Evolutionary conservation across 1,284 basidiomycete species (phyloP), one percentile per base, ranked within the genome.

Genomic region (Boletus sp.): DNA sequence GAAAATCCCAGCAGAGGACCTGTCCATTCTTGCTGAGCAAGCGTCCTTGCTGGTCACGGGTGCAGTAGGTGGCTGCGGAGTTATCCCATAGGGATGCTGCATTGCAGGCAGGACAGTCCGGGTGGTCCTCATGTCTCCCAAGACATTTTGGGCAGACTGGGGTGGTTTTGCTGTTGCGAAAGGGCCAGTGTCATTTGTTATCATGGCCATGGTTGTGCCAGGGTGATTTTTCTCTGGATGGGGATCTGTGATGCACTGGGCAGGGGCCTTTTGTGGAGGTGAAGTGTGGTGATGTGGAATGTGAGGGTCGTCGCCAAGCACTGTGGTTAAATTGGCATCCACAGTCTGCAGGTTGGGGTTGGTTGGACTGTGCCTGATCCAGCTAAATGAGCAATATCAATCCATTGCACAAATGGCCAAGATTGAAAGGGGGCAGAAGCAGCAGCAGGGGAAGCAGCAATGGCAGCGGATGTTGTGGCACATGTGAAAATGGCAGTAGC

Each of bases 101-200:
- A 4, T 57, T 57, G 25, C 49, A 57, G 11, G 30, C n/a, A 13
- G 56, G 33, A 8, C 16, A 8, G 5, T 49, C 35, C 4, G 35
- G 35, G 4, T 23, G 3, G 10, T 3, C 37, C 2, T 56, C 28
- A 8, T 56, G 47, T 2, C 13, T 56, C 14, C 37, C 37, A 0
- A 61, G 52, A n/a, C 57, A 61, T 10, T 60, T 61, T 8, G 47
- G 58, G 31, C 57, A 61, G 21, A 30, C 23, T 1, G 16, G 17
- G 1, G 4, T 17, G 9, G 43, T 21, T 6, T 52, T 59, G n/a
- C 13, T 10, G 11, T 31, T 59, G 9, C 1, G 19, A 60, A 60
- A 60, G 2, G 40, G 28, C 0, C 8, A 13, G 1, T 5, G 4
- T 3, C 19, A 1, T n/a, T 27, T 60, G 43, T 38, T 50, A 9